Conservation (phyloP, 2,329 filamentous ascomycete species). For the Rutstroemia sydowiana region DNA sequence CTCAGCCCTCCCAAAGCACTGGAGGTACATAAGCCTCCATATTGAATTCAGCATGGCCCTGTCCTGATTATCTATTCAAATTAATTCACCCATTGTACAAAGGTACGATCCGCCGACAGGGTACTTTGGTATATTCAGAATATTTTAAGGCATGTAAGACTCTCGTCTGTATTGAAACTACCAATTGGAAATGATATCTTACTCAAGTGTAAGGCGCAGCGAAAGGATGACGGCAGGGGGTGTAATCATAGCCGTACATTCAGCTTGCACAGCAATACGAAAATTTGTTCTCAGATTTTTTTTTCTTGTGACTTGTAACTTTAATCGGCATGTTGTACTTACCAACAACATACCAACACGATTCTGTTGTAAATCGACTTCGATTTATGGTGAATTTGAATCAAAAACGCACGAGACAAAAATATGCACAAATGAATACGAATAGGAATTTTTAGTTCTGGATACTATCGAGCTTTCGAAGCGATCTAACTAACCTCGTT, state of each 20-base stretch:
- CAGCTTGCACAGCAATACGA: conserved; percentile 1
- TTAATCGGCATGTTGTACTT: background rate
- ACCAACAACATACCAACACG: background rate
- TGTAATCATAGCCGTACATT: background rate
- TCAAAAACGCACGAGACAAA: background rate
- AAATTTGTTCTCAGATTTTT: too few species aligned
- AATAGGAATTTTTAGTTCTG: background rate
- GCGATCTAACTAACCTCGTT: background rate
- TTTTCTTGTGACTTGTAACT: background rate
- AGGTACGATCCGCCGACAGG: conserved; percentile 1
- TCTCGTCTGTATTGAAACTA: conserved; percentile 3
- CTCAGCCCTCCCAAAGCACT: conserved; percentile 1
- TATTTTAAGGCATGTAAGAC: background rate
- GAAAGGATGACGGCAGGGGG: conserved; percentile 11
- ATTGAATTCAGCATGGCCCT: conserved; percentile 1
- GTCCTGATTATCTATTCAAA: background rate
- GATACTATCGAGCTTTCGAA: background rate
- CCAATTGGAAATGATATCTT: conserved; percentile 4
- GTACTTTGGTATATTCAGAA: background rate
- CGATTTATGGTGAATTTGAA: background rate
- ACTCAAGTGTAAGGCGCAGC: conserved; percentile 6
- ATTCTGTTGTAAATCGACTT: conserved; percentile 5
- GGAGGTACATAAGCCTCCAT: conserved; percentile 1
- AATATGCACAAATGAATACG: background rate
- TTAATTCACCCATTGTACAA: conserved; percentile 1